Evolutionary conservation across 2,329 filamentous ascomycete species (phyloP), one percentile per base, ranked within the genome.

Genomic region (Allantophomopsis cytisporea): DNA sequence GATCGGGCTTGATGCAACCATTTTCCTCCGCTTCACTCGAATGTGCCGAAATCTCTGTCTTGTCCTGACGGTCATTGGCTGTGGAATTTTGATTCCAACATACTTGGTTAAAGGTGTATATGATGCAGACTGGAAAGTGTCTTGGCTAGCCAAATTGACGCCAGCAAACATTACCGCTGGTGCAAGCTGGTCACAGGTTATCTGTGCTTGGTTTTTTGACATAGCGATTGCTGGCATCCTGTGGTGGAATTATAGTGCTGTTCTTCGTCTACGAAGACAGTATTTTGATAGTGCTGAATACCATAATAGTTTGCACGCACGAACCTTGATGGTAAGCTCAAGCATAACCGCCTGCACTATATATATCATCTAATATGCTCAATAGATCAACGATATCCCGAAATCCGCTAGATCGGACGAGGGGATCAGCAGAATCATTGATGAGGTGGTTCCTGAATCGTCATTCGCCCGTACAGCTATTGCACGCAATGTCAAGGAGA

Each of bases 1-100:
- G 50, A 79, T 94, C 31, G 91, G 91, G 37, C 68, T 98, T 64
- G 91, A 98, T 60, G 91, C 88, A 7, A 82, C 83, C 7, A 64
- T 98, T 36, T 96, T 98, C 58, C 66, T 98, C 47, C 80, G 89
- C 39, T 88, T 95, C 53, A 75, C 80, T 37, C 73, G 79, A 48
- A 96, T 98, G 91, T 84, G 84, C 54, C 79, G 91, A 43, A 91
- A 94, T 56, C 83, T 96, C 46, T 94, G 96, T 55, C 55, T 83
- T 20, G 62, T 74, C 7, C 62, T 95, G 40, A 72, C 78, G 20
- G 46, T 94, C 6, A 59, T 93, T 23, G 86, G 83, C 14, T 80
- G 84, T 47, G 68, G 67, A 39, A 74, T 96, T 43, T 68, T 95
- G 46, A 77, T 95, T 31, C 91, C 91, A 0, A 64, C 93, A 51